phyloP scores from a whole-genome alignment of 805 yeast species.

The Debaryomyces tyrocola region DNA sequence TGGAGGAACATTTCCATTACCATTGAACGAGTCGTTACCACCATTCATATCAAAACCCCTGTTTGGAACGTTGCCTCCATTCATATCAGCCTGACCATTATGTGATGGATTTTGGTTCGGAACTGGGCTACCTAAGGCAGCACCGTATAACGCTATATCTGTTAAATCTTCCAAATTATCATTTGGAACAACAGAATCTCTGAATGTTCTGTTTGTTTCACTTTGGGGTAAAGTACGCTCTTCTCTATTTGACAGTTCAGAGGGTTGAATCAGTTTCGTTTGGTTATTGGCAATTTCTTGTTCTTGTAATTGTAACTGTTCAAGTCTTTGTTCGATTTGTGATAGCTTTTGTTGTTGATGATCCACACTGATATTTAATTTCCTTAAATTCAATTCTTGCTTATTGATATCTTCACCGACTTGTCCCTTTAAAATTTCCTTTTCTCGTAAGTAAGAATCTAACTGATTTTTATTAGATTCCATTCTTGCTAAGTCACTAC shows the following conservation, averaged over 20 bases:
- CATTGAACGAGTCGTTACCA: too few species aligned
- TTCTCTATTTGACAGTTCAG: too few species aligned
- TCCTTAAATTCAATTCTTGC: constrained; percentile 17
- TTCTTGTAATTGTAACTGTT: constrained; percentile 3
- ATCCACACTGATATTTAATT: constrained; percentile 13
- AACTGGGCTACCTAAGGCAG: constrained; percentile 24
- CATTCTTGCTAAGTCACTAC: constrained; percentile 16
- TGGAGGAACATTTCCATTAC: too few species aligned
- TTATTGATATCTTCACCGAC: constrained; percentile 20
- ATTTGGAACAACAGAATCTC: constrained; percentile 17
- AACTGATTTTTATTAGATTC: constrained; percentile 14
- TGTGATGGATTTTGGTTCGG: constrained; percentile 12
- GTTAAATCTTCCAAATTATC: constrained; percentile 36
- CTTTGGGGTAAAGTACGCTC: neutral
- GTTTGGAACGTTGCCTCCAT: neutral
- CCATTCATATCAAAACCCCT: neutral
- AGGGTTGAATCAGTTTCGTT: too few species aligned
- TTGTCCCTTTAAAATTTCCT: constrained; percentile 19
- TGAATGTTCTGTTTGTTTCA: constrained; percentile 2
- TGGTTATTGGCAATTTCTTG: too few species aligned
- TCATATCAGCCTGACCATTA: neutral
- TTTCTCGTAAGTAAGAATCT: constrained; percentile 19
- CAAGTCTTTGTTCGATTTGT: constrained; percentile 2
- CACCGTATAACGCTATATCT: constrained; percentile 39
- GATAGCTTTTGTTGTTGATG: constrained; percentile 14